Base-by-base conservation (phyloP, 1,139 yeast species). In the Candida dubliniensis region DNA sequence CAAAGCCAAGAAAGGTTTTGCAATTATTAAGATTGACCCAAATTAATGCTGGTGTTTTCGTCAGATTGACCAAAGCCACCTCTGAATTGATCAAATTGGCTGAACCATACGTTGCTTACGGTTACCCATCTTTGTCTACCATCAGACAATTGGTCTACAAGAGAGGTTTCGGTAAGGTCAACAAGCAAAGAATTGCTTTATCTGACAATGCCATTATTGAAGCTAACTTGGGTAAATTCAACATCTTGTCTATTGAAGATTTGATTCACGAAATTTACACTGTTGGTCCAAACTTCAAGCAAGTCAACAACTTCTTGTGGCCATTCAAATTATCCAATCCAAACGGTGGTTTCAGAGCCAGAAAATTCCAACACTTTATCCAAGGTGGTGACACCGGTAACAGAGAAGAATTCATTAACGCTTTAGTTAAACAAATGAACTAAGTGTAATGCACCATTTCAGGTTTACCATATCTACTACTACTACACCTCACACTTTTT, bases 341-440 rank as follows among this genome's bases (percentile, higher is more conserved):
- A 74, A 83, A 84, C 74, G 99, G 99, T 76, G 99, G 99, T 76
- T 93, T 96, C 98, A 96, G 97, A 80, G 88, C 90, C 60, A 90
- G 98, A 87, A 93, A 93, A 85, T 93, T 93, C 96, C 86, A 85
- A 83, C 99, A 93, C 82, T 93, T 88, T 75, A 88, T 93, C 83
- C 97, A 91, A 82, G 98, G 99, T 82, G 99, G 99, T 84, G 87
- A 96, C 79, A 82, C 91, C 75, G 99, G 99, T 84, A 91, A 93
- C 96, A 90, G 98, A 79, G 99, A 93, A 81, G 88, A 91, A 71
- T 86, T 82, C 89, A 93, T 93, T 80, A 93, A 93, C 85, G 87
- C 88, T 75, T 87, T 95, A 77, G 91, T 93, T 74, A 90, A 91
- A 84, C 89, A 95, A 74, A 88, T 87, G 95, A 87, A 86, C 90